Evolutionary conservation across 2,329 filamentous ascomycete species (phyloP), one percentile per base, ranked within the genome.

Genomic region (Chrysoporthe cubensis): DNA sequence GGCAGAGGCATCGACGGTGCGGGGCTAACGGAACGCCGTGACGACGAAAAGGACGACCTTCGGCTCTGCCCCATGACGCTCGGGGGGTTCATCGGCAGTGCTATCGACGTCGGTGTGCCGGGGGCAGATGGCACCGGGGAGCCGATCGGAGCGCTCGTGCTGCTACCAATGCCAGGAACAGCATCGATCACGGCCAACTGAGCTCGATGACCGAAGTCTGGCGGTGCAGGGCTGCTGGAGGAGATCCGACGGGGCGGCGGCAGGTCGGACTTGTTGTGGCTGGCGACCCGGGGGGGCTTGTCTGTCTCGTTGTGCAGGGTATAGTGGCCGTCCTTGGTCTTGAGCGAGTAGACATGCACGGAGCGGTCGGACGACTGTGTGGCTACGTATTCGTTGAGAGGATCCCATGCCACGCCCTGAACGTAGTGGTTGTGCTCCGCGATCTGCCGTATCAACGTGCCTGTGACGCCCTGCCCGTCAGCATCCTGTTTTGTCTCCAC

Each of bases 381-480:
- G 48, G 96, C 96, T 69, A 99, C 94, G 78, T 94, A 99, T 81
- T 99, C 96, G 80, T 98, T 98, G 66, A 97, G 82, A 34, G 96
- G 96, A 81, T 99, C 96, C 96, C 96, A 99, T 4, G 96, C 92
- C 8, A 99, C 96, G 60, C 96, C 96, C 80, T 99, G 96, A 21
- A 99, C 96, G 78, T 97, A 99, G 79, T 99, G 96, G 75, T 93
- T 97, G 80, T 98, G 95, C 78, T 98, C 95, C 64, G 95, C 95
- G 71, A 98, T 97, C 78, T 97, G 95, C 69, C 95, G 91, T 68
- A 97, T 91, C 71, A 94, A 78, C 43, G 84, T 83, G 68, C 86
- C 86, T 84, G 69, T 34, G 1, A 42, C 7, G 11, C 4, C 13
- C 18, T 34, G n/a, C 16, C 21, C 42, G 43, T 65, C 54, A 65